These are phyloP conservation scores for Blastomyces gilchristii DNA, from an alignment of 2,329 filamentous ascomycete species.

Conservation along the genomic window DNA sequence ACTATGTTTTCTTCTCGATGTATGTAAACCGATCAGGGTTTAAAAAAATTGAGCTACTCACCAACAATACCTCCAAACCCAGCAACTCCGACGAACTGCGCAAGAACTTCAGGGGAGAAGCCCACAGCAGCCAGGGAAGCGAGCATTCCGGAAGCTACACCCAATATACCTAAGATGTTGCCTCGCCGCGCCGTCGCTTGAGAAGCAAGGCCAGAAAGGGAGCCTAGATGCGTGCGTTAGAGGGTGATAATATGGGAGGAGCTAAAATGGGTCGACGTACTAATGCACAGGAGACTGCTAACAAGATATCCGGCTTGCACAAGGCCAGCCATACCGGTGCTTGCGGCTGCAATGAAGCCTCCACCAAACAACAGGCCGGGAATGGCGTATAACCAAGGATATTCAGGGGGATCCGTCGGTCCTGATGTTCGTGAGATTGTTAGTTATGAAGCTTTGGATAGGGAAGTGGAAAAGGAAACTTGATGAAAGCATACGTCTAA, in stretches of 20 bases:
- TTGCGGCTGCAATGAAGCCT: conserved; percentile 68
- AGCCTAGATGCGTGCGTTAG: conserved; percentile 31
- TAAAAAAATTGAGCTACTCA: conserved; percentile 18
- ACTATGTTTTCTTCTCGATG: conserved; percentile 13
- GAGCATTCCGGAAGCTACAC: conserved; percentile 71
- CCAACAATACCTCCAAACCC: conserved; percentile 57
- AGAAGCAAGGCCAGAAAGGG: conserved; percentile 69
- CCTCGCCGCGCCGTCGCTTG: conserved; percentile 75
- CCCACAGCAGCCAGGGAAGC: conserved; percentile 73
- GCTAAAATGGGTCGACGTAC: conserved; percentile 23
- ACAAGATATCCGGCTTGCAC: conserved; percentile 81
- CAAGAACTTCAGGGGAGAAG: conserved; percentile 65
- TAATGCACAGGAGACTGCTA: conserved; percentile 75
- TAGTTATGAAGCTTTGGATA: background rate
- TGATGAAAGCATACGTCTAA: conserved; percentile 49
- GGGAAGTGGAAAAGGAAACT: background rate
- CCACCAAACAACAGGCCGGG: conserved; percentile 68
- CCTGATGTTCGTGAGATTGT: conserved; percentile 30
- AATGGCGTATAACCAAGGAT: conserved; percentile 75
- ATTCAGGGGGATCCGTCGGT: conserved; percentile 77
- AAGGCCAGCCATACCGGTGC: conserved; percentile 70
- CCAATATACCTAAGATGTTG: conserved; percentile 76
- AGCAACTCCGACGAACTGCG: conserved; percentile 70
- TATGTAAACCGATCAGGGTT: background rate
- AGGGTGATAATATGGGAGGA: background rate